phyloP scores from a whole-genome alignment of 306 rosid genomes.

The Vigna angularis region DNA sequence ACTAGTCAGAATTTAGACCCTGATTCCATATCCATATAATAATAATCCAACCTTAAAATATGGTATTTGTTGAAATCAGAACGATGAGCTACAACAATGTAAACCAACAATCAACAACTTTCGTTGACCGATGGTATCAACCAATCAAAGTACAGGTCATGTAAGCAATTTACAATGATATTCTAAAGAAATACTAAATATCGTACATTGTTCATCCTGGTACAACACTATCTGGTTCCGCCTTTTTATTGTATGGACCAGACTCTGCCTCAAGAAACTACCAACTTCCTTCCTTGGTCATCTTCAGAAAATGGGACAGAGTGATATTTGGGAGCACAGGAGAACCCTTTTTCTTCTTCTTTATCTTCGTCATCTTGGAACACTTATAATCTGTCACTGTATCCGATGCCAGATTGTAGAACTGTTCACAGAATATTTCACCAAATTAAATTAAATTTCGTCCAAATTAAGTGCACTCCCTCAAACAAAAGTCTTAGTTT shows the following conservation, averaged over 20 bases:
- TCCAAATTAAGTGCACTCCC: slow-evolving; percentile 4
- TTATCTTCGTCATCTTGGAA: slow-evolving; percentile 70
- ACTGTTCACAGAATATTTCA: slow-evolving; percentile 55
- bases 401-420: slow-evolving; percentile 79
- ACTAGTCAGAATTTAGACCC: not conserved
- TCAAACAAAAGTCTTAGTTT: not conserved
- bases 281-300: slow-evolving; percentile 92
- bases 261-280: slow-evolving; percentile 48
- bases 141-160: slow-evolving; percentile 37
- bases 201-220: slow-evolving; percentile 40
- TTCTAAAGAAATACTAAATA: slow-evolving; percentile 29
- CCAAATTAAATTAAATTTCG: slow-evolving; percentile 1
- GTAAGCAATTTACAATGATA: slow-evolving; percentile 44
- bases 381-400: slow-evolving; percentile 52
- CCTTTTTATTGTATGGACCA: slow-evolving; percentile 46
- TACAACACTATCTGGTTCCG: not conserved
- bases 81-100: slow-evolving; percentile 25
- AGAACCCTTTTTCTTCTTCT: slow-evolving; percentile 63
- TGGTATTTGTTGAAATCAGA: slow-evolving; percentile 18
- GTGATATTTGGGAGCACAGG: slow-evolving; percentile 67
- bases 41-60: not conserved
- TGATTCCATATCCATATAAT: not conserved
- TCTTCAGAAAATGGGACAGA: slow-evolving; percentile 75
- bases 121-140: slow-evolving; percentile 44
- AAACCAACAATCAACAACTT: slow-evolving; percentile 45